These are phyloP conservation scores for Thielaviopsis euricoi DNA, from an alignment of 2,329 filamentous ascomycete genomes.

Conservation along the genomic window DNA sequence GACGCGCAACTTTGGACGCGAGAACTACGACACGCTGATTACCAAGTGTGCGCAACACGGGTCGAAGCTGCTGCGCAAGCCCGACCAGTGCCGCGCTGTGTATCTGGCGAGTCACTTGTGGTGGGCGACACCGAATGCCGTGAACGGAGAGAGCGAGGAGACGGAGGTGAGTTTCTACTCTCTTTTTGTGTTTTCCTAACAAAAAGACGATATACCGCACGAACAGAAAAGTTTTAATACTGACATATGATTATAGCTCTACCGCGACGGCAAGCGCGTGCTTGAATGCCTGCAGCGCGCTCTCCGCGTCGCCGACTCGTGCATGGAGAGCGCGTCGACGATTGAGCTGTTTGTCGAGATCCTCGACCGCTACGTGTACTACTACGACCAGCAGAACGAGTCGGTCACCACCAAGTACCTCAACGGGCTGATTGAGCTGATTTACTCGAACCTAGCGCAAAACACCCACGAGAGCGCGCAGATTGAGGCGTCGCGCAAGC, in stretches of 20 bases:
- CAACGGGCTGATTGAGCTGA: constrained; percentile 93
- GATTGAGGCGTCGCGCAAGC: constrained; percentile 77
- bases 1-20: constrained; percentile 78
- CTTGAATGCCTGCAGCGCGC: constrained; percentile 92
- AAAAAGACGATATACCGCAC: too few relatives aligned
- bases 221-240: too few relatives aligned
- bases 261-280: constrained; percentile 93
- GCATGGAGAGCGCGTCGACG: constrained; percentile 95
- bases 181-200: background rate
- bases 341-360: constrained; percentile 98
- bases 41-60: constrained; percentile 95
- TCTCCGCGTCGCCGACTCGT: constrained; percentile 88
- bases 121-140: constrained; percentile 81
- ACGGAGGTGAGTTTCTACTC: constrained; percentile 45
- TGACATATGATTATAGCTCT: too few relatives aligned
- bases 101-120: constrained; percentile 93
- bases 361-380: constrained; percentile 94
- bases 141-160: constrained; percentile 64
- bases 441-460: constrained; percentile 84
- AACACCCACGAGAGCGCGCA: constrained; percentile 67
- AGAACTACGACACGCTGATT: constrained; percentile 97
- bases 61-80: constrained; percentile 92
- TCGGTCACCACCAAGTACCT: constrained; percentile 96
- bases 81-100: constrained; percentile 91
- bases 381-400: constrained; percentile 98